These are phyloP conservation scores for Aurinia saxatilis DNA, from an alignment of 345 rosid genomes.

Conservation along the genomic window DNA sequence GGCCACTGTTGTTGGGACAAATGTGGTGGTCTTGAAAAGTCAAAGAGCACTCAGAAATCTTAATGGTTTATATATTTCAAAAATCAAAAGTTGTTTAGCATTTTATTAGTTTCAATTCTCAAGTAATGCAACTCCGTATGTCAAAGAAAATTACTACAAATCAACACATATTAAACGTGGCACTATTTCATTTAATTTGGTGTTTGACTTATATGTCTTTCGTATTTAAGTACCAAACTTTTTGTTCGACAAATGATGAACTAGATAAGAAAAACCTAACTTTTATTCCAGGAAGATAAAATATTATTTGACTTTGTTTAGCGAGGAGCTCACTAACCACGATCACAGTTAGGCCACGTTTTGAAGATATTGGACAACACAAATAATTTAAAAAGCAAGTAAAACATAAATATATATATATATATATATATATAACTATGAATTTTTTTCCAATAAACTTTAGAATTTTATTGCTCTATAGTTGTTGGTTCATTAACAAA, in stretches of 20 bases:
- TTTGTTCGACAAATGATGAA: neutral
- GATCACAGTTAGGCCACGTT: neutral
- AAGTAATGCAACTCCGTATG: neutral
- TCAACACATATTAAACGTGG: constrained; percentile 2
- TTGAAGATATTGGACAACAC: neutral
- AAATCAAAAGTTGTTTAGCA: neutral
- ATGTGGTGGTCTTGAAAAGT: neutral
- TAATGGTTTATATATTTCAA: no score
- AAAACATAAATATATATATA: neutral
- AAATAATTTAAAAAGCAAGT: neutral
- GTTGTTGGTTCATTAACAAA: no score
- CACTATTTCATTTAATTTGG: neutral
- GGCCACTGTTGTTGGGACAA: neutral
- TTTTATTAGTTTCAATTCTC: neutral
- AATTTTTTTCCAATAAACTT: no score
- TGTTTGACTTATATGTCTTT: neutral
- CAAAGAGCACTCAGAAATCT: constrained; percentile 3
- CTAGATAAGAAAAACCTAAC: neutral
- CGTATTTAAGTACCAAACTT: neutral
- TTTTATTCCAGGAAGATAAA: neutral
- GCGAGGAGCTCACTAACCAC: neutral
- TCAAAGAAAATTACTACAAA: neutral
- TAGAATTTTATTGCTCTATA: no score
- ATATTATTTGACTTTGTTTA: constrained; percentile 8
- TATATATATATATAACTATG: no score